Evolutionary conservation across 768 basidiomycete species (phyloP).

Genomic region (Leccinellum albellum): DNA sequence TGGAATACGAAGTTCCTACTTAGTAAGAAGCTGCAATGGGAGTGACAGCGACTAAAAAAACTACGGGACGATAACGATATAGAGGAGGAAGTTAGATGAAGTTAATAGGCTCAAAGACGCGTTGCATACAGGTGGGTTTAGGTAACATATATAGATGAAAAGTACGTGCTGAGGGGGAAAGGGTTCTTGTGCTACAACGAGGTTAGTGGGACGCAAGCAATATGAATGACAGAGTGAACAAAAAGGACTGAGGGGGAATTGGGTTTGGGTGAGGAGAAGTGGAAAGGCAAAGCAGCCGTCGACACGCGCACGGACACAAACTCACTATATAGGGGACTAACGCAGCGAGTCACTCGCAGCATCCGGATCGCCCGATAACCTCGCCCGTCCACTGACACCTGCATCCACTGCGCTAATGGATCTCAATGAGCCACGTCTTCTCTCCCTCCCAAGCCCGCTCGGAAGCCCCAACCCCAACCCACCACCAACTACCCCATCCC

Average conservation of each 20-base stretch:
- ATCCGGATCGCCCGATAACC: conserved; percentile 38
- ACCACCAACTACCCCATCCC: conserved; percentile 1
- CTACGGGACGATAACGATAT: neutral
- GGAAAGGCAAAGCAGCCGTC: neutral
- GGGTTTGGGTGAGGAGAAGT: neutral
- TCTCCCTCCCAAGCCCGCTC: conserved; percentile 21
- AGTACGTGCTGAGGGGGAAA: conserved; percentile 3
- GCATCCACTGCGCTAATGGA: conserved; percentile 24
- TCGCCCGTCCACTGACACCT: conserved; percentile 24
- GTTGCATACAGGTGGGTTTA: conserved; percentile 5
- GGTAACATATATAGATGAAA: conserved; percentile 5
- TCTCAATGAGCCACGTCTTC: conserved; percentile 30
- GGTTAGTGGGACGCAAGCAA: neutral
- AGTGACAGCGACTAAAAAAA: neutral
- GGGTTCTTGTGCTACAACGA: conserved; percentile 12
- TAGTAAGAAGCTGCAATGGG: neutral
- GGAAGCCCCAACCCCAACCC: conserved; percentile 10
- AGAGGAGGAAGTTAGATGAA: neutral
- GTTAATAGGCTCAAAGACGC: neutral
- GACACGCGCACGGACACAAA: neutral
- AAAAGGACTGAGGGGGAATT: neutral
- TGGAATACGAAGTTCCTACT: neutral
- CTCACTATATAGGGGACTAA: conserved; percentile 4
- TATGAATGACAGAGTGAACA: neutral
- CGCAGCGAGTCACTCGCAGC: conserved; percentile 24